These are phyloP conservation scores for Berberis thunbergii DNA, from an alignment of 164 flowering plant species.

Conservation along the genomic window DNA sequence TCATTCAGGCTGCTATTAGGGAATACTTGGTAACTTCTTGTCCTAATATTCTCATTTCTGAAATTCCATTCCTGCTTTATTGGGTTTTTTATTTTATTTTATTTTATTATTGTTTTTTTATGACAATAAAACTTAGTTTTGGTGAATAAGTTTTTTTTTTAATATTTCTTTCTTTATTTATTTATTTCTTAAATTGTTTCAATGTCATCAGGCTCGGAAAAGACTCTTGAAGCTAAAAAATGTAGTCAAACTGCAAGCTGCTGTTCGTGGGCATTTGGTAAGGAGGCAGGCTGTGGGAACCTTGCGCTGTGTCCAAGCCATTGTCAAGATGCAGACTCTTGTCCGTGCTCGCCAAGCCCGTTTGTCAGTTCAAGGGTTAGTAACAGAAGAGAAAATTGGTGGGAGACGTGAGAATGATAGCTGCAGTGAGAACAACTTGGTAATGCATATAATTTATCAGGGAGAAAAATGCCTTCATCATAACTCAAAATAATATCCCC, in stretches of 20 bases:
- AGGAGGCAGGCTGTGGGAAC: conserved; percentile 81
- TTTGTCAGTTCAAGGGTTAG: conserved; percentile 17
- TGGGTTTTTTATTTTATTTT: too few relatives aligned
- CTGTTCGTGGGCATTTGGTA: conserved; percentile 84
- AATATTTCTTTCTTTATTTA: background rate
- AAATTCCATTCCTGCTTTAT: too few relatives aligned
- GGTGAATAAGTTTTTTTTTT: background rate
- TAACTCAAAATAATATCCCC: too few relatives aligned
- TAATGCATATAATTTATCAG: conserved; percentile 13
- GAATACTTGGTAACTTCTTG: conserved; percentile 50
- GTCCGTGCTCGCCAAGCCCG: conserved; percentile 71
- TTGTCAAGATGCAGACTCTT: conserved; percentile 82
- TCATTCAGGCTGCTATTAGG: conserved; percentile 68
- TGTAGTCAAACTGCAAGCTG: conserved; percentile 82
- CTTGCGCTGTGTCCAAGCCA: conserved; percentile 80
- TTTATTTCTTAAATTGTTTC: background rate
- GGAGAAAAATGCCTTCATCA: too few relatives aligned
- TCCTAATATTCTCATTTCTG: background rate
- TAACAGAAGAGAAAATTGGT: conserved; percentile 17
- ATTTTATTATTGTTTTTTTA: too few relatives aligned
- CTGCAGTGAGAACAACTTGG: conserved; percentile 21
- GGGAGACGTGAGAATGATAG: conserved; percentile 13
- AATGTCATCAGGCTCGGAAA: conserved; percentile 49
- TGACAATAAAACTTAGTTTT: too few relatives aligned
- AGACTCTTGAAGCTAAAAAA: conserved; percentile 47